A percentile compares a stretch with the other conserved stretches of the same genome.
These are phyloP conservation scores for Sparassis latifolia DNA, from an alignment of 1,284 basidiomycete species.

Conservation along the genomic window DNA sequence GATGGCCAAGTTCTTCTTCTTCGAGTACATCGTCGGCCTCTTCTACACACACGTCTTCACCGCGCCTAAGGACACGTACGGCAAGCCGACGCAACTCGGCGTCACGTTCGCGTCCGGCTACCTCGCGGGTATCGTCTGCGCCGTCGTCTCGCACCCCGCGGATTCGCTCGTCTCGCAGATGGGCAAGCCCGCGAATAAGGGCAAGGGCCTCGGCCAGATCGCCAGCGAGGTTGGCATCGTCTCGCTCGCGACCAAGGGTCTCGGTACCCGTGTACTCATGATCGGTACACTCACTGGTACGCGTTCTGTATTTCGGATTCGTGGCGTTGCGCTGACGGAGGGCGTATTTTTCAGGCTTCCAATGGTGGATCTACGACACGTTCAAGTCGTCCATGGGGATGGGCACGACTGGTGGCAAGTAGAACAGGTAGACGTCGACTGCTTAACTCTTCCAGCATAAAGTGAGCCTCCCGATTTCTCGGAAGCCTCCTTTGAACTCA, in stretches of 20 bases:
- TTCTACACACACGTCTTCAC: constrained; percentile 78
- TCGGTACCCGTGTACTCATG: constrained; percentile 77
- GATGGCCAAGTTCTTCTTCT: constrained; percentile 87
- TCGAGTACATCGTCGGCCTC: constrained; percentile 68
- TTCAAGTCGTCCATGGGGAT: constrained; percentile 78
- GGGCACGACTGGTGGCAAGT: constrained; percentile 82
- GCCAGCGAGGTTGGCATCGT: constrained; percentile 58
- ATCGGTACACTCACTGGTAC: constrained; percentile 68
- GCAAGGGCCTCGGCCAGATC: constrained; percentile 65
- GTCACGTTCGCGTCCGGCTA: constrained; percentile 79
- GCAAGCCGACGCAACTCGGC: constrained; percentile 69
- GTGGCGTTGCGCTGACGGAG: constrained; percentile 9
- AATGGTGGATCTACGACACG: constrained; percentile 85
- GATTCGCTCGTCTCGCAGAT: constrained; percentile 76
- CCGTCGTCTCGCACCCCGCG: constrained; percentile 78
- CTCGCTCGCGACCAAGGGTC: constrained; percentile 69
- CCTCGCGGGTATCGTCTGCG: constrained; percentile 76
- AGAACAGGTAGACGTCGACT: constrained; percentile 15
- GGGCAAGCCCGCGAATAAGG: constrained; percentile 71
- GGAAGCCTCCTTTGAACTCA: too few species aligned
- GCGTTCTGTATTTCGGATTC: neutral
- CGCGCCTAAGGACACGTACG: constrained; percentile 65
- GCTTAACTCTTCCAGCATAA: too few species aligned
- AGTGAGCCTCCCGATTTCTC: too few species aligned
- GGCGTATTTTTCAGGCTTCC: constrained; percentile 46